Conservation (phyloP, 2,329 filamentous ascomycete genomes). For the Neofusicoccum cordaticola region DNA sequence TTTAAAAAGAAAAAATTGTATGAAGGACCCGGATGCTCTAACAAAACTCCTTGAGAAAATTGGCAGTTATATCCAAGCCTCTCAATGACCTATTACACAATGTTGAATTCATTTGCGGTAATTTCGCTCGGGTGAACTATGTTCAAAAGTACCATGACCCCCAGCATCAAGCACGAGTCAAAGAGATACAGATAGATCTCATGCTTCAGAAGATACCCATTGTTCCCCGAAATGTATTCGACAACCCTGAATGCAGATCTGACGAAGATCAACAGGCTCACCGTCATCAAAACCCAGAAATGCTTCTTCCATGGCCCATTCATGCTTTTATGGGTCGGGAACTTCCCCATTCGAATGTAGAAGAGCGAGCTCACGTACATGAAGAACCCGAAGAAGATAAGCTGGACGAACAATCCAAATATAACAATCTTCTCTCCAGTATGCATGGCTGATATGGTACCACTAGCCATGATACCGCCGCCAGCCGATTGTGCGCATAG, state of each 20-base stretch:
- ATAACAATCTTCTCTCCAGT: conserved; percentile 46
- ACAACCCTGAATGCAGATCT: conserved; percentile 49
- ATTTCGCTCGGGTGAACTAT: conserved; percentile 36
- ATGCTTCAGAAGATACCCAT: conserved; percentile 43
- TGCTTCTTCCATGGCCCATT: conserved; percentile 27
- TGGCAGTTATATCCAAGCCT: too few species aligned
- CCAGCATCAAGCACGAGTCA: conserved; percentile 46
- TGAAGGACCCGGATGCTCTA: too few species aligned
- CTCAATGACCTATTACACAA: too few species aligned
- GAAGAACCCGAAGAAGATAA: conserved; percentile 52
- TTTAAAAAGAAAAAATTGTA: too few species aligned
- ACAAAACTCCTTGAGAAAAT: too few species aligned
- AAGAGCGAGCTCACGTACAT: conserved; percentile 34
- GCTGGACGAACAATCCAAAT: conserved; percentile 50
- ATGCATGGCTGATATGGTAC: background rate
- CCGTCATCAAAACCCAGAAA: conserved; percentile 44
- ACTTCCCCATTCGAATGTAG: conserved; percentile 23
- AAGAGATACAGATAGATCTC: conserved; percentile 50
- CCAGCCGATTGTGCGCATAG: conserved; percentile 27
- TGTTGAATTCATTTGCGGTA: background rate
- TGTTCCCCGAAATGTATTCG: conserved; percentile 47
- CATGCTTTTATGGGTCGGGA: conserved; percentile 19
- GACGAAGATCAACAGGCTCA: conserved; percentile 47
- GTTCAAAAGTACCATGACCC: conserved; percentile 42
- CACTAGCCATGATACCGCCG: conserved; percentile 3